A percentile compares a stretch with the other conserved stretches of the same genome.
Conservation (phyloP, 2,329 filamentous ascomycete genomes). For the Phyllosticta capitalensis region DNA sequence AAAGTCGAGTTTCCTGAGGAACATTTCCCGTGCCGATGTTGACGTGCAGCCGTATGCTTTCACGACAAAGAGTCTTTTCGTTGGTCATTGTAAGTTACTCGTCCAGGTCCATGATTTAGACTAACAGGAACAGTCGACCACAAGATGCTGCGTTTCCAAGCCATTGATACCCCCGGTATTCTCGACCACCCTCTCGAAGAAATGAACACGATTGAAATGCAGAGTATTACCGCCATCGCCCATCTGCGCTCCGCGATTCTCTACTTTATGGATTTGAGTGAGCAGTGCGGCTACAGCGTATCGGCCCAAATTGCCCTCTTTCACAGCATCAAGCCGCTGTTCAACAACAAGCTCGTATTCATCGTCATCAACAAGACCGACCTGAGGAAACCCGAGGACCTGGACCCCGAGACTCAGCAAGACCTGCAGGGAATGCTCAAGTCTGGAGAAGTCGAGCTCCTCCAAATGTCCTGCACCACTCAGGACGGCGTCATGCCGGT, state of each 20-base stretch:
- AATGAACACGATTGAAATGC: slow-evolving; percentile 99
- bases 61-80: slow-evolving; percentile 94
- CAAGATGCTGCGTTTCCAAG: slow-evolving; percentile 83
- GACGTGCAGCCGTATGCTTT: slow-evolving; percentile 98
- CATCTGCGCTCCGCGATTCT: slow-evolving; percentile 91
- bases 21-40: slow-evolving; percentile 86
- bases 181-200: slow-evolving; percentile 95
- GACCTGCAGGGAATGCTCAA: slow-evolving; percentile 74
- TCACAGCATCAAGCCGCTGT: slow-evolving; percentile 91
- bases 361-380: slow-evolving; percentile 99
- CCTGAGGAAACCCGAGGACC: slow-evolving; percentile 74
- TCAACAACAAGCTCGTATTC: slow-evolving; percentile 95
- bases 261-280: slow-evolving; percentile 96
- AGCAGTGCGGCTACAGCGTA: slow-evolving; percentile 93
- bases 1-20: slow-evolving; percentile 92
- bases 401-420: slow-evolving; percentile 68
- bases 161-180: slow-evolving; percentile 97
- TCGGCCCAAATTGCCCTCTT: slow-evolving; percentile 89
- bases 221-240: slow-evolving; percentile 94
- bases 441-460: slow-evolving; percentile 80
- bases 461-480: slow-evolving; percentile 91
- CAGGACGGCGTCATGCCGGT: slow-evolving; percentile 89
- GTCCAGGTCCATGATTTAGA: slow-evolving; percentile 26
- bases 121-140: slow-evolving; percentile 89
- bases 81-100: slow-evolving; percentile 59